Percentiles rank a stretch among this genome's conserved stretches.
These are phyloP conservation scores for Leishmania martiniquensis DNA, from an alignment of 208 protist species.

Conservation along the genomic window DNA sequence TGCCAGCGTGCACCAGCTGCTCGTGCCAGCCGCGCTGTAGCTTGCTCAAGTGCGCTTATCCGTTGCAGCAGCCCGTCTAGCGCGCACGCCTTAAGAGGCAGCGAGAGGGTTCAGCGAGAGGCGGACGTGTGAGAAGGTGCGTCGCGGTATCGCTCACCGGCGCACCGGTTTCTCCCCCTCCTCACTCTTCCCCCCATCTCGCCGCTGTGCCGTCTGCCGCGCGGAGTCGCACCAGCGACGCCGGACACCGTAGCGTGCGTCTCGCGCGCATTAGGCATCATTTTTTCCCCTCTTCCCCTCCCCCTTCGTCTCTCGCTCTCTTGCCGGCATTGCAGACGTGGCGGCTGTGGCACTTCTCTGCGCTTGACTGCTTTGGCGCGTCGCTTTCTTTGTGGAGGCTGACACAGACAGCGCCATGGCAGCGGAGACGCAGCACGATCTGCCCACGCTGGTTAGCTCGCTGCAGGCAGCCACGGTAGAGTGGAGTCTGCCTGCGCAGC, in stretches of 20 bases:
- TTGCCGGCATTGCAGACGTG: neutral
- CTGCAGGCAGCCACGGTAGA: conserved; percentile 39
- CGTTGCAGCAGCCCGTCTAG: neutral
- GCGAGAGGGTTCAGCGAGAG: neutral
- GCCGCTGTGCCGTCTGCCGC: neutral
- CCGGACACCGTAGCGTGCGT: neutral
- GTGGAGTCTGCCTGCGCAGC: conserved; percentile 21
- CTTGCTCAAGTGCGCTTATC: neutral
- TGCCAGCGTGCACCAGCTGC: neutral
- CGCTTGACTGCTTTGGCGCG: neutral
- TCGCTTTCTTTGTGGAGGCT: neutral
- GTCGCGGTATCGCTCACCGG: neutral
- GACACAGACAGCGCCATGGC: neutral
- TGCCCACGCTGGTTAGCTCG: conserved; percentile 32
- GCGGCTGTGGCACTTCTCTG: neutral
- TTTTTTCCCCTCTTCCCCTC: neutral
- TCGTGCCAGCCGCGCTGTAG: neutral
- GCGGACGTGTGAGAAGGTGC: neutral
- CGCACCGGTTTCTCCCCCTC: neutral
- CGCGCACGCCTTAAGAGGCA: neutral
- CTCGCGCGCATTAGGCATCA: neutral
- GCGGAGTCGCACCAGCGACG: neutral
- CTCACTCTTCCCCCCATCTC: neutral
- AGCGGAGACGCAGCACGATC: conserved; percentile 16
- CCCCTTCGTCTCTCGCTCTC: conserved; percentile 1